Evolutionary conservation across 371 early-diverging fungal genomes (phyloP).

Genomic region (Zopfochytrium polystomum): DNA sequence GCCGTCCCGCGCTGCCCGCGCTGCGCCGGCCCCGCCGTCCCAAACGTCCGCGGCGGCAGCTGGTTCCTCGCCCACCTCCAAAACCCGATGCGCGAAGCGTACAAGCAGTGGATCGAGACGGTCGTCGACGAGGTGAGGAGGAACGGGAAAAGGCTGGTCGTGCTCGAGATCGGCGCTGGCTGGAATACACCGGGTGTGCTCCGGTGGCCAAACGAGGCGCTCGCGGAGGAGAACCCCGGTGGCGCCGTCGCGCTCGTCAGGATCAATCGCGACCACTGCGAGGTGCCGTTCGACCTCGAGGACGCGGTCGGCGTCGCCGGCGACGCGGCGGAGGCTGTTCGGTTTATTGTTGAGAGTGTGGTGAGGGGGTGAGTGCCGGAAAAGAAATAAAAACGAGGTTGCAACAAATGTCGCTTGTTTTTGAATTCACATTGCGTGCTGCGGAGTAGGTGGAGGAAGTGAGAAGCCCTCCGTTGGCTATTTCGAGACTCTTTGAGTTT

Average conservation of each 20-base stretch:
- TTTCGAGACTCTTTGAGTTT: too few species aligned
- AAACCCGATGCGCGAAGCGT: too few species aligned
- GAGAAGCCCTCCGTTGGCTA: too few species aligned
- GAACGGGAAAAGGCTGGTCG: conserved; percentile 21
- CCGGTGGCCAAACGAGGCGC: conserved; percentile 20
- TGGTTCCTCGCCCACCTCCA: conserved; percentile 24
- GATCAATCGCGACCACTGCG: conserved; percentile 11
- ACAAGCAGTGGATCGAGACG: conserved; percentile 1
- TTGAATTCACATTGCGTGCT: too few species aligned
- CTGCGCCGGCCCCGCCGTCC: conserved; percentile 17
- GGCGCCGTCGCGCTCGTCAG: conserved; percentile 21
- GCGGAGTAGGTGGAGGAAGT: too few species aligned
- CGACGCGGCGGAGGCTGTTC: too few species aligned
- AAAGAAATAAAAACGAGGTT: too few species aligned
- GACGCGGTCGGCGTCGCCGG: too few species aligned
- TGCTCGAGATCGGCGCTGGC: conserved; percentile 27
- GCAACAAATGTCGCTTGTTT: too few species aligned
- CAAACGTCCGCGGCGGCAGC: conserved; percentile 25
- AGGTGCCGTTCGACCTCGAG: too few species aligned
- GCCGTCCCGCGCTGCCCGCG: conserved; percentile 13
- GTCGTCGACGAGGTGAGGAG: conserved; percentile 4
- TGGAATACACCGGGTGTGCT: conserved; percentile 28
- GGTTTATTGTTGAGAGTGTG: too few species aligned
- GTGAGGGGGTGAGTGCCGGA: too few species aligned
- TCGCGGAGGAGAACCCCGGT: conserved; percentile 6